Evolutionary conservation across 2,329 filamentous ascomycete genomes (phyloP).

Genomic region (Fusarium vanettenii): DNA sequence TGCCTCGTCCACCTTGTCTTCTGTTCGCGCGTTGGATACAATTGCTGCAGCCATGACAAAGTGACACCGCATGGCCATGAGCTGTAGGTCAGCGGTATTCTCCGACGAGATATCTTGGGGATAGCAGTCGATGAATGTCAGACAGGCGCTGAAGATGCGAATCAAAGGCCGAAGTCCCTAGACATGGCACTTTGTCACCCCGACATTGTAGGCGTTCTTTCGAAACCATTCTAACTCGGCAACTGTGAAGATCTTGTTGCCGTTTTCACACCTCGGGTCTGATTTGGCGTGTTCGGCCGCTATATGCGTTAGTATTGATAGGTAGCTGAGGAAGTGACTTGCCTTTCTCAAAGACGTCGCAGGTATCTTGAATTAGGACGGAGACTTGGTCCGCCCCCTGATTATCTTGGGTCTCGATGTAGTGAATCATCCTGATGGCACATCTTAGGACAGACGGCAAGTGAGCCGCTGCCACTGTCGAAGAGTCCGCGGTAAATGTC

Average conservation of each 20-base stretch:
- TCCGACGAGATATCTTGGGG: conserved; percentile 58
- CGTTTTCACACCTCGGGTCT: conserved; percentile 52
- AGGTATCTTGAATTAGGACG: conserved; percentile 61
- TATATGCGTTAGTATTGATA: conserved; percentile 25
- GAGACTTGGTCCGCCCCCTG: background rate
- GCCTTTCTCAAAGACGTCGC: conserved; percentile 62
- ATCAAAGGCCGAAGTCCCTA: conserved; percentile 67
- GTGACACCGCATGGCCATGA: conserved; percentile 76
- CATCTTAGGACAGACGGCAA: conserved; percentile 58
- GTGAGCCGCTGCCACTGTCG: conserved; percentile 35
- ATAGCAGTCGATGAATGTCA: conserved; percentile 63
- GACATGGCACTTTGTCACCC: conserved; percentile 67
- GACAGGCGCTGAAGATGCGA: conserved; percentile 66
- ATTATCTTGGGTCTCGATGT: conserved; percentile 52
- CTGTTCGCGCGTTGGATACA: conserved; percentile 62
- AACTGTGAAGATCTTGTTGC: conserved; percentile 65
- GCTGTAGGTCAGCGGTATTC: conserved; percentile 59
- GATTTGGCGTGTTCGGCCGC: conserved; percentile 46
- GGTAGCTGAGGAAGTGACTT: background rate
- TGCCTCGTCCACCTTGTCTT: conserved; percentile 62
- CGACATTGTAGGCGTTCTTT: conserved; percentile 83
- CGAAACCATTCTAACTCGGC: conserved; percentile 86
- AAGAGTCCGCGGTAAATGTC: conserved; percentile 37
- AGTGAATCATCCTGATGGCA: conserved; percentile 62
- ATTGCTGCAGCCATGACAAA: conserved; percentile 71